Evolutionary conservation across 2,329 filamentous ascomycete species (phyloP), one percentile per base, ranked within the genome.

Genomic region (Pseudogymnoascus verrucosus): DNA sequence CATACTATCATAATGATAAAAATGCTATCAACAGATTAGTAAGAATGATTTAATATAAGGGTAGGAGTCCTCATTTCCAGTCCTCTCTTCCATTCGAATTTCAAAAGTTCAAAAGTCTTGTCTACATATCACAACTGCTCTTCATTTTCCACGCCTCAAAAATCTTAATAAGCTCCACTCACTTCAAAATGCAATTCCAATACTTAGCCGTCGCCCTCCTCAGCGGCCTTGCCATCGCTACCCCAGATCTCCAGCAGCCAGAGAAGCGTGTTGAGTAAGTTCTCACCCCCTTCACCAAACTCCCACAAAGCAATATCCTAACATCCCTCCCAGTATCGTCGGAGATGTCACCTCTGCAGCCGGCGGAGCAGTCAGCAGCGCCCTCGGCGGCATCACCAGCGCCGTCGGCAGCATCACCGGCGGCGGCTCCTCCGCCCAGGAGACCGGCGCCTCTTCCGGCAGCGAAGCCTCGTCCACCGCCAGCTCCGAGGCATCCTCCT

Each of bases 11-110:
- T 54, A 54, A 54, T 54, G 47, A 11, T 31, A 54, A 10, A 16
- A 31, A 31, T 31, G n/a, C 47, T 12, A 2, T 54, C 47, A 54
- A 54, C 47, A 31, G 7, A 10, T 54, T 54, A 54, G 47, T 54
- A 54, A 54, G 47, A 54, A 54, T 31, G 47, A 31, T 54, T 54
- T 54, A 54, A 54, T 54, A 54, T 54, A 54, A 54, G 47, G 47
- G 47, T 54, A 54, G 47, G 26, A 54, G 47, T 54, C 10, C 47
- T 54, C 47, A 31, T 31, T 31, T 54, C 47, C 47, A 31, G 26
- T 54, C 47, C 14, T 3, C 2, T 16, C 14, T 54, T 54, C 4
- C 47, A 16, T 31, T 12, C n/a, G 47, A 54, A 54, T 54, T n/a
- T 31, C 26, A 54, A 54, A n/a, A 51, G 26, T n/a, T 12, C 26